A percentile compares a stretch with the other conserved stretches of the same genome.
Conservation (phyloP, 257 asterid species). For the Cruciata laevipes region DNA sequence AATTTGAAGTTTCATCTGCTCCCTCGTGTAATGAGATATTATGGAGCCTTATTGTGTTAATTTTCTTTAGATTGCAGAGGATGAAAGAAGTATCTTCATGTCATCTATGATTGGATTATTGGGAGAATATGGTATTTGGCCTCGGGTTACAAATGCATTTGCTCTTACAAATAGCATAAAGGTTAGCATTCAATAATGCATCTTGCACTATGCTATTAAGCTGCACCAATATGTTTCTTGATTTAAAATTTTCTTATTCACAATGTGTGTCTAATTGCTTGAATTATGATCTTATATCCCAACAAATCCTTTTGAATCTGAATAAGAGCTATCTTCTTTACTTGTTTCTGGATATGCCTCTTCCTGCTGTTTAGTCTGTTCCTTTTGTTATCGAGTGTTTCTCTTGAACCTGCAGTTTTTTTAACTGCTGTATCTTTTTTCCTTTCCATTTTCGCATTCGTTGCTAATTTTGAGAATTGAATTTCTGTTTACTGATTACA, state of each 20-base stretch:
- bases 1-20: not conserved
- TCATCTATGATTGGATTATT: constrained; percentile 67
- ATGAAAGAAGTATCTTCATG: constrained; percentile 63
- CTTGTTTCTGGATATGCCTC: not conserved
- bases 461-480: not conserved
- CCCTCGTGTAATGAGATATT: not conserved
- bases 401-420: not conserved
- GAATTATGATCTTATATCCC: not conserved
- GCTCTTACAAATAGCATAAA: constrained; percentile 67
- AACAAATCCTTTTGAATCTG: not conserved
- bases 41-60: not conserved
- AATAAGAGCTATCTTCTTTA: not conserved
- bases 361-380: not conserved
- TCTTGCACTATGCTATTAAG: not conserved
- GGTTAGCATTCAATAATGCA: constrained; percentile 29
- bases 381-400: not conserved
- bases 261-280: not conserved
- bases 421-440: not conserved
- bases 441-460: not conserved
- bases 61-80: constrained; percentile 63
- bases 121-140: constrained; percentile 77
- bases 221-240: not conserved
- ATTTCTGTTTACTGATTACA: not conserved
- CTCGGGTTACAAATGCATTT: constrained; percentile 80
- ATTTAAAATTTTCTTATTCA: not conserved